Conservation (phyloP, 345 rosid genomes). For the Euclidium syriacum region DNA sequence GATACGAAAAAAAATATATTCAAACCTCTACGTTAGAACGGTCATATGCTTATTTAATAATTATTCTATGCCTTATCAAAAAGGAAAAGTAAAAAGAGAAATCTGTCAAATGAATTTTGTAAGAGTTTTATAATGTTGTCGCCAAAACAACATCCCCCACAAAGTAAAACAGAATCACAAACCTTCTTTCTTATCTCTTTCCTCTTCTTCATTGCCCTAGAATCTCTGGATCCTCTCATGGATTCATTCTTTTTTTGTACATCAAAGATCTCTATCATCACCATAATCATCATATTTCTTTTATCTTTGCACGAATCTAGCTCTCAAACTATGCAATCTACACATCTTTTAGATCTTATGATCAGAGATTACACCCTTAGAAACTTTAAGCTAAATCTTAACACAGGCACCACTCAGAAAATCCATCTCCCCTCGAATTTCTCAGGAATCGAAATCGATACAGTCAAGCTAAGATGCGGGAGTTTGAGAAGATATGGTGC, state of each 20-base stretch:
- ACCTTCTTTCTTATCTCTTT: neutral
- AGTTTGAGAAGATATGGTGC: slow-evolving; percentile 32
- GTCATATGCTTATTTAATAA: slow-evolving; percentile 13
- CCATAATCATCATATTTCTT: slow-evolving; percentile 9
- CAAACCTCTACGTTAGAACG: slow-evolving; percentile 15
- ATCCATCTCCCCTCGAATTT: slow-evolving; percentile 64
- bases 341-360: slow-evolving; percentile 60
- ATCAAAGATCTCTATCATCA: neutral
- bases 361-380: slow-evolving; percentile 68
- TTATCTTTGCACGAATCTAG: slow-evolving; percentile 27
- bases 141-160: slow-evolving; percentile 12
- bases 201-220: slow-evolving; percentile 19
- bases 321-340: slow-evolving; percentile 50
- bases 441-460: slow-evolving; percentile 51
- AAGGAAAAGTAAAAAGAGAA: slow-evolving; percentile 11
- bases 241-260: slow-evolving; percentile 13
- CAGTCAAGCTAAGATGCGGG: slow-evolving; percentile 30
- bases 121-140: slow-evolving; percentile 27
- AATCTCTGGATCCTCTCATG: slow-evolving; percentile 22
- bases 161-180: slow-evolving; percentile 8
- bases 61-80: slow-evolving; percentile 8
- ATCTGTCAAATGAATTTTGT: slow-evolving; percentile 7
- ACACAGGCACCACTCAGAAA: slow-evolving; percentile 52
- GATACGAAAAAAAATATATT: neutral
- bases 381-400: slow-evolving; percentile 43